Evolutionary conservation across 345 rosid genomes (phyloP).

Genomic region (Camelina sativa): DNA sequence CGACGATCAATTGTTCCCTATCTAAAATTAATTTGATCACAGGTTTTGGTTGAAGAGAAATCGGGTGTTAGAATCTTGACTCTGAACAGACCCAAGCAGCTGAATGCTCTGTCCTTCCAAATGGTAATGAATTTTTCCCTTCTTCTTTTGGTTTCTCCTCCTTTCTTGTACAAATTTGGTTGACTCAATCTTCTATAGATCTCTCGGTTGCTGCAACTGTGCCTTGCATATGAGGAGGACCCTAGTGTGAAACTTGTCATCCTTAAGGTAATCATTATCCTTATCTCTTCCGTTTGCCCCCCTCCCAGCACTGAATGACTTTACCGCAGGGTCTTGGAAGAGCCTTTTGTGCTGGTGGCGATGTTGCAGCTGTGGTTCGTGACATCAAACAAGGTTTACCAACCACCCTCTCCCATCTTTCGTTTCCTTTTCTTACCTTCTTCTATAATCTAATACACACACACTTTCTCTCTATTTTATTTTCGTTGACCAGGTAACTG

Average conservation of each 20-base stretch:
- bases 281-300: not conserved
- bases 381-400: constrained; percentile 50
- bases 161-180: not conserved
- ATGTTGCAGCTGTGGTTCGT: constrained; percentile 68
- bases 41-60: constrained; percentile 70
- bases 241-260: constrained; percentile 64
- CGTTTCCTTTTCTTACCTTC: constrained; percentile 5
- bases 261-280: constrained; percentile 62
- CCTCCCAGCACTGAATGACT: not conserved
- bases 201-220: constrained; percentile 62
- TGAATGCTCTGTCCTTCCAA: constrained; percentile 65
- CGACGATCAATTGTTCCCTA: constrained; percentile 8
- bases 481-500: constrained; percentile 55
- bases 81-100: constrained; percentile 72
- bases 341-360: constrained; percentile 85
- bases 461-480: not conserved
- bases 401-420: not conserved
- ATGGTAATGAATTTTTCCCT: constrained; percentile 53
- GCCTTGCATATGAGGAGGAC: constrained; percentile 63
- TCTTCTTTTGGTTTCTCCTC: not conserved
- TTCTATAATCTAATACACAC: not conserved
- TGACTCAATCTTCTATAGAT: constrained; percentile 45
- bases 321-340: constrained; percentile 67
- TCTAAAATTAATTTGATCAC: constrained; percentile 35
- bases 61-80: constrained; percentile 57